Conservation (phyloP, 768 basidiomycete genomes). For the Vararia minispora region DNA sequence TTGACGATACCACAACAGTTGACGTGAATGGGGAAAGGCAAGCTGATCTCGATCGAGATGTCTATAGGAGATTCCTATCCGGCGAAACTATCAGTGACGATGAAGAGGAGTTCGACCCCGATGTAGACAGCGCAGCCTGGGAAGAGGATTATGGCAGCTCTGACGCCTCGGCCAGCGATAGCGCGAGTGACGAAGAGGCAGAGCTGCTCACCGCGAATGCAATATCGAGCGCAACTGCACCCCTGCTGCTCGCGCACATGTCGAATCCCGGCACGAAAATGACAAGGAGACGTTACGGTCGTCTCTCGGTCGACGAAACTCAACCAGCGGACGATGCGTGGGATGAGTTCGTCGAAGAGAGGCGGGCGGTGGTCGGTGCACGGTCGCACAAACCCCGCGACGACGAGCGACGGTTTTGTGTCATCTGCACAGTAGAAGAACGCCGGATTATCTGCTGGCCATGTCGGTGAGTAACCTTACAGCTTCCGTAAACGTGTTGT, state of each 20-base stretch:
- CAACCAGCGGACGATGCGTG: constrained; percentile 22
- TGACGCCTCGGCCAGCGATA: background rate
- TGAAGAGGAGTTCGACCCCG: constrained; percentile 28
- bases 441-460: constrained; percentile 77
- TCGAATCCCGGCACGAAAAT: no score
- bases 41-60: constrained; percentile 20
- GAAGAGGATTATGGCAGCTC: constrained; percentile 12
- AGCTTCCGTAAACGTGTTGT: background rate
- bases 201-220: constrained; percentile 32
- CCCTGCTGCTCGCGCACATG: constrained; percentile 47
- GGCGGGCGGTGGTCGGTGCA: constrained; percentile 15
- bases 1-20: background rate
- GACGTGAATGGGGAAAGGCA: constrained; percentile 12
- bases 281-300: constrained; percentile 27
- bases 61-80: constrained; percentile 47
- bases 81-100: constrained; percentile 46
- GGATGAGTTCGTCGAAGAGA: constrained; percentile 22
- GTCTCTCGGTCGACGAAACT: constrained; percentile 39
- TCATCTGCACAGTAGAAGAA: constrained; percentile 59
- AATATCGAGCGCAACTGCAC: constrained; percentile 23
- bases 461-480: constrained; percentile 43
- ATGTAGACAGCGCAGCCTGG: constrained; percentile 1
- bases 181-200: constrained; percentile 22
- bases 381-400: constrained; percentile 1
- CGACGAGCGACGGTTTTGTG: constrained; percentile 34